These are phyloP conservation scores for Xylaria venustula DNA, from an alignment of 495 filamentous ascomycete genomes.

Conservation along the genomic window DNA sequence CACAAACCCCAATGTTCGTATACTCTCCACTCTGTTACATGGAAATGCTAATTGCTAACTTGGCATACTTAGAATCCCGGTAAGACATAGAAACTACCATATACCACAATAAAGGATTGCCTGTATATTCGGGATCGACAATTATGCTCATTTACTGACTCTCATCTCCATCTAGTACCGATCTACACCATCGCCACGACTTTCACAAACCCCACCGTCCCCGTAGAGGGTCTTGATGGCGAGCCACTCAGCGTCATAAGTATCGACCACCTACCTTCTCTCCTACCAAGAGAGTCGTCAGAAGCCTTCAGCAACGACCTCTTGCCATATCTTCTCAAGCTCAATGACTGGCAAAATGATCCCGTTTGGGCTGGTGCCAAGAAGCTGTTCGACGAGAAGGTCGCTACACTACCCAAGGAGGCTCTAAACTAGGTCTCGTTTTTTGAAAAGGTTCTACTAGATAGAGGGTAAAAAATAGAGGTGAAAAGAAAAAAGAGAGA, in stretches of 20 bases:
- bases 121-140: neutral
- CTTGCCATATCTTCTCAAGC: slow-evolving; percentile 71
- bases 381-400: slow-evolving; percentile 83
- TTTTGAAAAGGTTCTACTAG: neutral
- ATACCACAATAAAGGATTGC: neutral
- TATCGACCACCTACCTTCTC: slow-evolving; percentile 87
- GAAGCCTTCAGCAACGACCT: slow-evolving; percentile 83
- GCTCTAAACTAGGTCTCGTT: slow-evolving; percentile 25
- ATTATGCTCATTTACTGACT: slow-evolving; percentile 1
- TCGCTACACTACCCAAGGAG: slow-evolving; percentile 64
- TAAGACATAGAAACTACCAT: neutral
- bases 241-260: slow-evolving; percentile 74
- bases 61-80: slow-evolving; percentile 7
- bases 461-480: neutral
- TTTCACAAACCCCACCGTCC: slow-evolving; percentile 80
- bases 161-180: slow-evolving; percentile 57
- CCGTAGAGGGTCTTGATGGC: slow-evolving; percentile 56
- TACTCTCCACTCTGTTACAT: slow-evolving; percentile 26
- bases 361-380: slow-evolving; percentile 83
- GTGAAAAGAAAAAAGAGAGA: too few relatives aligned
- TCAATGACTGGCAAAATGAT: slow-evolving; percentile 69
- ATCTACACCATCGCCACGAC: slow-evolving; percentile 81
- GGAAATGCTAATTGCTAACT: neutral
- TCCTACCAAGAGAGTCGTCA: slow-evolving; percentile 81
- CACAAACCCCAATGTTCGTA: slow-evolving; percentile 59